A percentile compares a stretch with the other conserved stretches of the same genome.
Conservation (phyloP, 805 yeast species). For the Candida vartiovaarae region DNA sequence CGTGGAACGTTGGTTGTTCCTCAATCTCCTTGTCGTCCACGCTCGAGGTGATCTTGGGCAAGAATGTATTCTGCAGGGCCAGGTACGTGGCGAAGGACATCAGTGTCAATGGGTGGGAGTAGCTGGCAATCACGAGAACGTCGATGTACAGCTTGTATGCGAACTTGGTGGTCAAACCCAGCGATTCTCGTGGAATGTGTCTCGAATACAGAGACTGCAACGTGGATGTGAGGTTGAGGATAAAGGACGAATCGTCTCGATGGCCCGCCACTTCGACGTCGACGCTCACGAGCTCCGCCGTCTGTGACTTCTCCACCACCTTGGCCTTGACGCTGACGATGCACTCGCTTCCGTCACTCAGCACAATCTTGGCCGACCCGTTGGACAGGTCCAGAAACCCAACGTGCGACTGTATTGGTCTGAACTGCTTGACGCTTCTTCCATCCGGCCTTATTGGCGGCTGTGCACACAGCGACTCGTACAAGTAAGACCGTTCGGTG, state of each 20-base stretch:
- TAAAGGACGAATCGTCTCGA: constrained; percentile 71
- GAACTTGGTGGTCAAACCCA: constrained; percentile 66
- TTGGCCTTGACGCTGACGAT: constrained; percentile 85
- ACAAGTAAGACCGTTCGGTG: constrained; percentile 69
- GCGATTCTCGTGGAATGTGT: constrained; percentile 44
- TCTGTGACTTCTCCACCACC: constrained; percentile 47
- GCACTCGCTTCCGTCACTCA: constrained; percentile 89
- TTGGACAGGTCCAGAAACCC: constrained; percentile 81
- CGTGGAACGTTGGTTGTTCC: constrained; percentile 87
- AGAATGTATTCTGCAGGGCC: constrained; percentile 69
- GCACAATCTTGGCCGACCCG: constrained; percentile 84
- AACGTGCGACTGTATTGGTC: constrained; percentile 80
- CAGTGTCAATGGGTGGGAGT: constrained; percentile 75
- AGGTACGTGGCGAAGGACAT: constrained; percentile 74
- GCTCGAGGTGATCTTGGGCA: constrained; percentile 67
- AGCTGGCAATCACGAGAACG: constrained; percentile 67
- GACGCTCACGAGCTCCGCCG: constrained; percentile 52
- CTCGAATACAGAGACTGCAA: constrained; percentile 46
- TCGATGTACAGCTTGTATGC: constrained; percentile 75
- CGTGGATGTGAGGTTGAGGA: constrained; percentile 54
- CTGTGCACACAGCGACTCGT: constrained; percentile 54
- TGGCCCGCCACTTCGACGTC: constrained; percentile 78
- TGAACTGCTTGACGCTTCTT: constrained; percentile 61
- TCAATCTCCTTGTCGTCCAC: constrained; percentile 59
- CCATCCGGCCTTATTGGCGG: constrained; percentile 85